Conservation (phyloP, 2,329 filamentous ascomycete species). For the Sporothrix brasiliensis region DNA sequence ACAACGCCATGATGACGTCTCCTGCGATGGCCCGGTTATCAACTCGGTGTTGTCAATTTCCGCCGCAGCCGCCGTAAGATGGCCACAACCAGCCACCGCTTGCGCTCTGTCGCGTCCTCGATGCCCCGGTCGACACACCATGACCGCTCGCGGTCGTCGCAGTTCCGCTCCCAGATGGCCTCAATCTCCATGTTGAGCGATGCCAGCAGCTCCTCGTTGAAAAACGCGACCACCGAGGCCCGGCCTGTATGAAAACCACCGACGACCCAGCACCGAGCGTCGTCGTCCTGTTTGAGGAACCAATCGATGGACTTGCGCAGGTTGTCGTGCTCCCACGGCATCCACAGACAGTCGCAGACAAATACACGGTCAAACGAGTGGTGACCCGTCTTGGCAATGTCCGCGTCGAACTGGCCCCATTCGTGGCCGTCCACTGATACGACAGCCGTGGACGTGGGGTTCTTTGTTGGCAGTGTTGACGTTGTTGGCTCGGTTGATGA, state of each 20-base stretch:
- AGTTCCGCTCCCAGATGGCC: slow-evolving; percentile 69
- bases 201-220: slow-evolving; percentile 52
- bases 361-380: slow-evolving; percentile 63
- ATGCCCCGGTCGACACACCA: slow-evolving; percentile 64
- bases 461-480: not conserved
- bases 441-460: slow-evolving; percentile 11
- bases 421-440: slow-evolving; percentile 61
- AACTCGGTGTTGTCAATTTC: not conserved
- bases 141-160: slow-evolving; percentile 61
- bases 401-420: slow-evolving; percentile 60
- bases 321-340: slow-evolving; percentile 71
- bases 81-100: slow-evolving; percentile 70
- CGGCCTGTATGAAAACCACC: slow-evolving; percentile 74
- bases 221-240: slow-evolving; percentile 67
- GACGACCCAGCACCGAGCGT: slow-evolving; percentile 59
- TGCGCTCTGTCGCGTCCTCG: slow-evolving; percentile 65
- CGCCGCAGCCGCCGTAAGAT: slow-evolving; percentile 44
- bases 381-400: slow-evolving; percentile 36
- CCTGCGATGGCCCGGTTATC: too few species aligned
- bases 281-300: slow-evolving; percentile 52
- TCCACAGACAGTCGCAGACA: slow-evolving; percentile 76
- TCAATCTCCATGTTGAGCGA: slow-evolving; percentile 62
- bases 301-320: slow-evolving; percentile 63
- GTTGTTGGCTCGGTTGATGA: not conserved
- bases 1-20: not conserved